Evolutionary conservation across 1,284 basidiomycete species (phyloP).

Genomic region (Boletus holoroseus): DNA sequence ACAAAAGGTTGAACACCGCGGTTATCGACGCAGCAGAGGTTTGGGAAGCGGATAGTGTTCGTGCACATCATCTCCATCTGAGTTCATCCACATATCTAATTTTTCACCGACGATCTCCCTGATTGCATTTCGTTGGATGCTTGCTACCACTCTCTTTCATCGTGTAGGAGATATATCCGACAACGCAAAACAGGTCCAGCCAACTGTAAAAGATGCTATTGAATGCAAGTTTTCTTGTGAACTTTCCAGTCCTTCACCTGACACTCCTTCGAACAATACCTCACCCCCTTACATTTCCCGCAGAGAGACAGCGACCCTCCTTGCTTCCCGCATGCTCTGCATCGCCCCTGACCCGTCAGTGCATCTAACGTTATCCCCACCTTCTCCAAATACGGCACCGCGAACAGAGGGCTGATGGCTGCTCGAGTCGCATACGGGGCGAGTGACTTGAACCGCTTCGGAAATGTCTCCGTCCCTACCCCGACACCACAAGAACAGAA

Average conservation of each 20-base stretch:
- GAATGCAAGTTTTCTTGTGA: conserved; percentile 33
- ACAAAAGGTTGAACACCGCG: too few species aligned
- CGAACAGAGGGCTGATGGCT: conserved; percentile 46
- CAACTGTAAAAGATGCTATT: background rate
- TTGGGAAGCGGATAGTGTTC: too few species aligned
- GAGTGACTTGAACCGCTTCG: conserved; percentile 24
- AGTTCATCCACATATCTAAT: background rate
- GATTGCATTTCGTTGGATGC: background rate
- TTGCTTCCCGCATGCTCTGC: conserved; percentile 31
- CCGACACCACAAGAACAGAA: conserved; percentile 50
- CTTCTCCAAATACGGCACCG: conserved; percentile 41
- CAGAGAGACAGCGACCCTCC: conserved; percentile 27
- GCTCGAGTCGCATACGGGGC: conserved; percentile 41
- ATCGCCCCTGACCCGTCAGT: conserved; percentile 7
- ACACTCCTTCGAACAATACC: conserved; percentile 42
- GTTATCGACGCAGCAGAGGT: too few species aligned
- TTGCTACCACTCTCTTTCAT: too few species aligned
- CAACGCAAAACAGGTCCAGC: background rate
- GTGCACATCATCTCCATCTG: too few species aligned
- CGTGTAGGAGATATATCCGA: too few species aligned
- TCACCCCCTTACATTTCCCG: conserved; percentile 34
- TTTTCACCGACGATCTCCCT: background rate
- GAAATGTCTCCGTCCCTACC: conserved; percentile 32
- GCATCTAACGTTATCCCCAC: conserved; percentile 17
- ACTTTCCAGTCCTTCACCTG: conserved; percentile 44